phyloP scores from a whole-genome alignment of 805 yeast genomes.

The Dipodascopsis uninucleata region DNA sequence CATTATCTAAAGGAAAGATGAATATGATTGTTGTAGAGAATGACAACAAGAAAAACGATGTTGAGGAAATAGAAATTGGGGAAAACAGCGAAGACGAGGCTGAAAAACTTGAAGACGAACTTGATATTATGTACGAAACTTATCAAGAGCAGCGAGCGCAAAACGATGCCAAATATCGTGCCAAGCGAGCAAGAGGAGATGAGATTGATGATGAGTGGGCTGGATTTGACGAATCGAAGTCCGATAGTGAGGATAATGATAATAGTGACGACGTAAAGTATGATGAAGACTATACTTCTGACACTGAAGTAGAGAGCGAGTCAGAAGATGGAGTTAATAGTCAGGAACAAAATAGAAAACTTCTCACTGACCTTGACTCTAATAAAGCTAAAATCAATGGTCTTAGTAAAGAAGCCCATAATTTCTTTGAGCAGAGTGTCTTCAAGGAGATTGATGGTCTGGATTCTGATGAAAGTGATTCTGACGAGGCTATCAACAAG shows the following conservation, averaged over 20 bases:
- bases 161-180: slow-evolving; percentile 48
- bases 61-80: slow-evolving; percentile 17
- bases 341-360: slow-evolving; percentile 25
- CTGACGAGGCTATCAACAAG: slow-evolving; percentile 26
- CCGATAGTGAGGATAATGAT: slow-evolving; percentile 30
- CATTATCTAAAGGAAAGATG: slow-evolving; percentile 30
- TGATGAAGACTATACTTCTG: slow-evolving; percentile 35
- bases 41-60: slow-evolving; percentile 30
- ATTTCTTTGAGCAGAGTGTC: slow-evolving; percentile 40
- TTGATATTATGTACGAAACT: slow-evolving; percentile 65
- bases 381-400: slow-evolving; percentile 29
- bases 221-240: slow-evolving; percentile 38
- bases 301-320: slow-evolving; percentile 30
- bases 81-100: slow-evolving; percentile 38
- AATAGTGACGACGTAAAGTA: slow-evolving; percentile 34
- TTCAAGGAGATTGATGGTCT: slow-evolving; percentile 35
- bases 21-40: slow-evolving; percentile 42
- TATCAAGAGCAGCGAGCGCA: slow-evolving; percentile 50
- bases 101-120: slow-evolving; percentile 64
- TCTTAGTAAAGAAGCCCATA: slow-evolving; percentile 38
- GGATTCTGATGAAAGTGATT: slow-evolving; percentile 29
- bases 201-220: slow-evolving; percentile 49
- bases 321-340: slow-evolving; percentile 32
- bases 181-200: slow-evolving; percentile 50
- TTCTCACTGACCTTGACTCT: slow-evolving; percentile 25